phyloP scores from a whole-genome alignment of 2,329 filamentous ascomycete genomes.

The Orbilia oligospora region DNA sequence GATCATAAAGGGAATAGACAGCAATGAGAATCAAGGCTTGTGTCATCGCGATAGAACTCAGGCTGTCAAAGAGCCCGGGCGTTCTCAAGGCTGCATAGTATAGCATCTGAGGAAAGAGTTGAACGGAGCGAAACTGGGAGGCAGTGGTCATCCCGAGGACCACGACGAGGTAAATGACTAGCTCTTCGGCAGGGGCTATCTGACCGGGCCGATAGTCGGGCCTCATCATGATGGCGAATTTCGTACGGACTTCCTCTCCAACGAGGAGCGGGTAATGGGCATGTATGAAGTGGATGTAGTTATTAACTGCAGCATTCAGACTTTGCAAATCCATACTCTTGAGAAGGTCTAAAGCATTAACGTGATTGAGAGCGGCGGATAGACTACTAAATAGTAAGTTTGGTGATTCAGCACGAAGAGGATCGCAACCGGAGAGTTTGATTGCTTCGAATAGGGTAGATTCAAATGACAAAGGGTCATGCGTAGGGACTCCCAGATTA shows the following conservation, averaged over 20 bases:
- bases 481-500: neutral
- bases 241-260: conserved; percentile 46
- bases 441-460: conserved; percentile 53
- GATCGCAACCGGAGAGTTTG: conserved; percentile 44
- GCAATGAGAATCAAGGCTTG: conserved; percentile 58
- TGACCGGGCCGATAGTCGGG: conserved; percentile 33
- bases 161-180: conserved; percentile 52
- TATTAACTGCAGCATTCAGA: conserved; percentile 31
- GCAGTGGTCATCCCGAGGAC: conserved; percentile 54
- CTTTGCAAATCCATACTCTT: conserved; percentile 36
- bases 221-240: conserved; percentile 51
- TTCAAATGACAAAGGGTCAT: conserved; percentile 54
- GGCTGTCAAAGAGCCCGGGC: conserved; percentile 38
- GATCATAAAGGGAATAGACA: conserved; percentile 54
- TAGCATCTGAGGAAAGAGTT: conserved; percentile 51
- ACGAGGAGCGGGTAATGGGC: conserved; percentile 51
- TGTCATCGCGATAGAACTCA: conserved; percentile 43
- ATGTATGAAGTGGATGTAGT: conserved; percentile 57
- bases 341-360: conserved; percentile 30
- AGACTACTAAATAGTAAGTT: conserved; percentile 51
- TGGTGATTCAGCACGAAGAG: conserved; percentile 48
- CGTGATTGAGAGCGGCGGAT: conserved; percentile 27
- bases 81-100: conserved; percentile 41
- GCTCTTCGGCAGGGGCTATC: conserved; percentile 46
- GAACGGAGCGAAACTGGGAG: conserved; percentile 29